Percentiles rank a stretch among this genome's conserved stretches.
These are phyloP conservation scores for Mycena belliarum DNA, from an alignment of 768 basidiomycete species.

Conservation along the genomic window DNA sequence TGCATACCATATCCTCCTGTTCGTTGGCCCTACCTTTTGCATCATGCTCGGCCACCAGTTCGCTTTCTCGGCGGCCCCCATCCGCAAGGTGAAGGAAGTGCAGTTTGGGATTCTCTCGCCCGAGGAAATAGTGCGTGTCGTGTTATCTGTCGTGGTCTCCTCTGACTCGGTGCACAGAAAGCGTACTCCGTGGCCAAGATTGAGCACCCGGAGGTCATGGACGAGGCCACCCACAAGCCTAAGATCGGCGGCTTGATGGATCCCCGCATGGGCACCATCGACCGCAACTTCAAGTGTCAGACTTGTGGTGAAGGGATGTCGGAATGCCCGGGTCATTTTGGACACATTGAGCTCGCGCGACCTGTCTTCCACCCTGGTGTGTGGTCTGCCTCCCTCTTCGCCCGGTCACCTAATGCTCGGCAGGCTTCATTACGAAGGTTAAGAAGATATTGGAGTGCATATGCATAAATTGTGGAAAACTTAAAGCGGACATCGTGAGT, in stretches of 20 bases:
- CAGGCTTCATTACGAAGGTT: slow-evolving; percentile 97
- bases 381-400: slow-evolving; percentile 27
- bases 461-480: slow-evolving; percentile 97
- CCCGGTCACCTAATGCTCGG: slow-evolving; percentile 7
- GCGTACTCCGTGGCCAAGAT: slow-evolving; percentile 98
- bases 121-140: slow-evolving; percentile 86
- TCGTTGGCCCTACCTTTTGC: slow-evolving; percentile 16
- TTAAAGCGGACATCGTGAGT: slow-evolving; percentile 98
- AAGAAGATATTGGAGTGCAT: slow-evolving; percentile 99
- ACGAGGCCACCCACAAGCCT: slow-evolving; percentile 86
- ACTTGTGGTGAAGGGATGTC: slow-evolving; percentile 99
- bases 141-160: slow-evolving; percentile 18
- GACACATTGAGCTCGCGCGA: slow-evolving; percentile 94
- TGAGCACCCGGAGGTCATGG: slow-evolving; percentile 98
- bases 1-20: slow-evolving; percentile 7
- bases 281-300: slow-evolving; percentile 98
- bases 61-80: slow-evolving; percentile 89
- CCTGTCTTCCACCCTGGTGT: slow-evolving; percentile 97
- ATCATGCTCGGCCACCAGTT: slow-evolving; percentile 88
- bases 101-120: slow-evolving; percentile 99
- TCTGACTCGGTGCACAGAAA: slow-evolving; percentile 63
- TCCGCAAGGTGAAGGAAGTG: slow-evolving; percentile 95
- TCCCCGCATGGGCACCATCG: slow-evolving; percentile 96
- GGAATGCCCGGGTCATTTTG: slow-evolving; percentile 99
- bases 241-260: slow-evolving; percentile 97